phyloP scores from a whole-genome alignment of 208 protist genomes.

The Trypanosoma brucei region DNA sequence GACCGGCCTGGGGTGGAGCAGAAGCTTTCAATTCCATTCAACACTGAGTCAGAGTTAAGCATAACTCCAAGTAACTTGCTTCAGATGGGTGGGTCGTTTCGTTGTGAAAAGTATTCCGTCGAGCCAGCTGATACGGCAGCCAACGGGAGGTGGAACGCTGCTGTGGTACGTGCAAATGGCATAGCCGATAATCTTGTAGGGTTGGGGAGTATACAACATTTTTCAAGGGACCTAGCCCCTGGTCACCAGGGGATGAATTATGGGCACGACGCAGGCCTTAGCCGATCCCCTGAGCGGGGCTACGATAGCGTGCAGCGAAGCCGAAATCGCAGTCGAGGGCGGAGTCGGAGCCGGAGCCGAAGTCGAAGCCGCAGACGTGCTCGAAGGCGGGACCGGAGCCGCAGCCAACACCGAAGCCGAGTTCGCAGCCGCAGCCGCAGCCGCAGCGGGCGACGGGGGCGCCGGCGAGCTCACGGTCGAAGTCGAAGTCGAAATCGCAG shows the following conservation, averaged over 20 bases:
- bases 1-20: slow-evolving; percentile 4
- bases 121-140: not conserved
- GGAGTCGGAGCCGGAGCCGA: not conserved
- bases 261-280: too few relatives aligned
- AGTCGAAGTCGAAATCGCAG: not conserved
- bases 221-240: too few relatives aligned
- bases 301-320: not conserved
- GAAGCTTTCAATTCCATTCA: slow-evolving; percentile 13
- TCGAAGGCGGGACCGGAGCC: too few relatives aligned
- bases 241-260: too few relatives aligned
- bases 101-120: not conserved
- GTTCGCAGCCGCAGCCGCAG: not conserved
- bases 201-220: too few relatives aligned
- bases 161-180: too few relatives aligned
- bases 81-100: slow-evolving; percentile 14
- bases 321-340: not conserved
- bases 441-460: not conserved
- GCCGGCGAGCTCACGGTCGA: not conserved
- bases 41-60: slow-evolving; percentile 14
- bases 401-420: not conserved
- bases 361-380: not conserved
- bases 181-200: too few relatives aligned
- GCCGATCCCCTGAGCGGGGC: too few relatives aligned
- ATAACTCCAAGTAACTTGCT: slow-evolving; percentile 18
- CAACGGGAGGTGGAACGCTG: too few relatives aligned